Evolutionary conservation across 2,329 filamentous ascomycete genomes (phyloP).

Genomic region (Aspergillus aculeatus): DNA sequence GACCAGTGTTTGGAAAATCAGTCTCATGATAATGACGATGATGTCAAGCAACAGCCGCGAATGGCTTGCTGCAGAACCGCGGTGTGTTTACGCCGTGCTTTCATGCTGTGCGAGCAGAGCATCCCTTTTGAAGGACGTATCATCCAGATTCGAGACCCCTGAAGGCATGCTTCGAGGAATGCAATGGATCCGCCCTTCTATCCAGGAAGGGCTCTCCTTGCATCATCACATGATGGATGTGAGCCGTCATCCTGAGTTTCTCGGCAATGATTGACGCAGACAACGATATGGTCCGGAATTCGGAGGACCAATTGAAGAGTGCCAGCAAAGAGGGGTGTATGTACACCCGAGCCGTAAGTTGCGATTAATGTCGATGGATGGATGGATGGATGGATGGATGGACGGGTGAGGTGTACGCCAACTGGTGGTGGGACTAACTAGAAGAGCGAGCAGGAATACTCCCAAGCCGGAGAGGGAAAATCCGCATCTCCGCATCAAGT

Average conservation of each 20-base stretch:
- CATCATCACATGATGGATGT: neutral
- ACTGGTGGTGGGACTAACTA: no score
- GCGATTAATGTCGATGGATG: no score
- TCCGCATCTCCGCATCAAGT: constrained; percentile 1
- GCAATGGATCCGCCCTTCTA: neutral
- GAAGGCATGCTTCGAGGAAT: neutral
- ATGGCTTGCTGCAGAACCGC: neutral
- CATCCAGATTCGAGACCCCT: neutral
- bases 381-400: no score
- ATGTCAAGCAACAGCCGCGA: neutral
- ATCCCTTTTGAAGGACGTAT: neutral
- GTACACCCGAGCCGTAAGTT: no score
- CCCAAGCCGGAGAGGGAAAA: neutral
- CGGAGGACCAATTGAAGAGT: neutral
- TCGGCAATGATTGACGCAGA: neutral
- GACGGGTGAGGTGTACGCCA: no score
- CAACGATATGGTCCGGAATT: neutral
- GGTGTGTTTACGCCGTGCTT: neutral
- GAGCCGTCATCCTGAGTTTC: neutral
- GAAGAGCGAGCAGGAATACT: no score
- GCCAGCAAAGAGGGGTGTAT: neutral
- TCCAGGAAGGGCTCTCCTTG: neutral
- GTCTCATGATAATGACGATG: constrained; percentile 1
- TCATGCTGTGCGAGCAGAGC: neutral
- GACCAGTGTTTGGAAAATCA: constrained; percentile 1